These are phyloP conservation scores for Fusarium udum DNA, from an alignment of 2,329 filamentous ascomycete genomes.

Conservation along the genomic window DNA sequence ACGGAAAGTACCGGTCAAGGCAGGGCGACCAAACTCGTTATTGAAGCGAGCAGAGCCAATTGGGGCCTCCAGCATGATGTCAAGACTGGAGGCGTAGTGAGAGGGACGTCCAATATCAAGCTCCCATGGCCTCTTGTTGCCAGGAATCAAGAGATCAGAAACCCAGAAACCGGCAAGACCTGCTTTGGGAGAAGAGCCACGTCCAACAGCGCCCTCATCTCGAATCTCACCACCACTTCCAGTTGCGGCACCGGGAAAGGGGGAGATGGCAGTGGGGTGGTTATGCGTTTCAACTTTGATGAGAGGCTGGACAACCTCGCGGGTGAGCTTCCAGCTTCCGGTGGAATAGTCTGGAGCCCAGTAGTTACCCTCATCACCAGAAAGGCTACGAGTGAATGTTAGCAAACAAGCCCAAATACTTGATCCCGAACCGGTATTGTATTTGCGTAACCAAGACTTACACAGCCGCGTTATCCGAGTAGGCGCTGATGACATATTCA, in stretches of 20 bases:
- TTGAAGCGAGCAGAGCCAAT: slow-evolving; percentile 96
- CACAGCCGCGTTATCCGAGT: slow-evolving; percentile 98
- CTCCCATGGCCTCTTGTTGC: slow-evolving; percentile 86
- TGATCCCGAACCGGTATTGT: not conserved
- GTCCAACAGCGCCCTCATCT: slow-evolving; percentile 92
- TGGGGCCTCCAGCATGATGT: slow-evolving; percentile 97
- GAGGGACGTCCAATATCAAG: slow-evolving; percentile 86
- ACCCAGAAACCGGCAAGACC: slow-evolving; percentile 94
- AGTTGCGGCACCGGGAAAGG: slow-evolving; percentile 91
- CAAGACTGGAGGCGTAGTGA: slow-evolving; percentile 91
- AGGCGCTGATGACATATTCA: slow-evolving; percentile 88
- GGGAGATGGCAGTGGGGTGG: slow-evolving; percentile 94
- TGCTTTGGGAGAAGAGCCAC: slow-evolving; percentile 92
- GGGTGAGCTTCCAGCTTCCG: slow-evolving; percentile 86
- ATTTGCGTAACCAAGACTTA: slow-evolving; percentile 33
- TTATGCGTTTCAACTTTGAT: slow-evolving; percentile 99
- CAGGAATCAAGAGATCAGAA: slow-evolving; percentile 91
- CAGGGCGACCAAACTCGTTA: slow-evolving; percentile 95
- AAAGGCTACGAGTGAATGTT: slow-evolving; percentile 35
- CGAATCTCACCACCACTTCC: slow-evolving; percentile 95
- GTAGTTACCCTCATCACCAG: slow-evolving; percentile 56
- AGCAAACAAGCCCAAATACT: not conserved
- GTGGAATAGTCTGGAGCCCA: slow-evolving; percentile 91
- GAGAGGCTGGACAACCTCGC: slow-evolving; percentile 86
- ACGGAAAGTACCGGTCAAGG: slow-evolving; percentile 88